Conservation (phyloP, 2,329 filamentous ascomycete genomes). For the Daldinia sp. region DNA sequence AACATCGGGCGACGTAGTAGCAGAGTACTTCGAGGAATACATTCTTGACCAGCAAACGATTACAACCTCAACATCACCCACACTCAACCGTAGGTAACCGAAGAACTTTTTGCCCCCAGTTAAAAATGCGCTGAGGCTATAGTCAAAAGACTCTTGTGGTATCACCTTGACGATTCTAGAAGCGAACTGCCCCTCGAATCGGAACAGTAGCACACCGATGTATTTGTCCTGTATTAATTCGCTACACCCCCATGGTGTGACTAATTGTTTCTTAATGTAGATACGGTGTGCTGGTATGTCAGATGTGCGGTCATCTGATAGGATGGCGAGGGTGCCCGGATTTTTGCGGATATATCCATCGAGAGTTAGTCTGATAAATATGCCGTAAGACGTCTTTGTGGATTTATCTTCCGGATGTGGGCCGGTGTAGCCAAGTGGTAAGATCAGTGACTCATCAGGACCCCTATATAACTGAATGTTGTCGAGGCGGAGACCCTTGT, state of each 20-base stretch:
- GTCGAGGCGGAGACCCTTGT: conserved; percentile 23
- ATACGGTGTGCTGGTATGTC: conserved; percentile 10
- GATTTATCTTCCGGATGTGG: neutral
- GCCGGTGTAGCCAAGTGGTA: conserved; percentile 7
- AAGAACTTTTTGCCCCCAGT: conserved; percentile 15
- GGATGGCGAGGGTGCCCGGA: conserved; percentile 1
- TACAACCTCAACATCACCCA: neutral
- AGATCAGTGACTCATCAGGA: neutral
- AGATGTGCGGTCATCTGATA: neutral
- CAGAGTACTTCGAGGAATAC: neutral
- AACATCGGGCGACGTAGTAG: neutral
- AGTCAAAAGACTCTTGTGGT: conserved; percentile 13
- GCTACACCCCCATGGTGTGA: neutral
- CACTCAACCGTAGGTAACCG: conserved; percentile 6
- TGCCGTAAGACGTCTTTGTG: conserved; percentile 3
- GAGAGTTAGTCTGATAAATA: conserved; percentile 12
- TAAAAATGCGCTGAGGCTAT: conserved; percentile 10
- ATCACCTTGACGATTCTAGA: conserved; percentile 9
- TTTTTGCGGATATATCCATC: conserved; percentile 23
- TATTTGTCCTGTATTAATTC: neutral
- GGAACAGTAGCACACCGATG: conserved; percentile 4
- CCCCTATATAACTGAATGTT: conserved; percentile 7
- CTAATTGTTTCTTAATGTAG: conserved; percentile 12
- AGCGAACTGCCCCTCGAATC: neutral
- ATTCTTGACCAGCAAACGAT: conserved; percentile 13